Evolutionary conservation across 257 asterid genomes (phyloP).

Genomic region (Fraxinus quadrangulata): DNA sequence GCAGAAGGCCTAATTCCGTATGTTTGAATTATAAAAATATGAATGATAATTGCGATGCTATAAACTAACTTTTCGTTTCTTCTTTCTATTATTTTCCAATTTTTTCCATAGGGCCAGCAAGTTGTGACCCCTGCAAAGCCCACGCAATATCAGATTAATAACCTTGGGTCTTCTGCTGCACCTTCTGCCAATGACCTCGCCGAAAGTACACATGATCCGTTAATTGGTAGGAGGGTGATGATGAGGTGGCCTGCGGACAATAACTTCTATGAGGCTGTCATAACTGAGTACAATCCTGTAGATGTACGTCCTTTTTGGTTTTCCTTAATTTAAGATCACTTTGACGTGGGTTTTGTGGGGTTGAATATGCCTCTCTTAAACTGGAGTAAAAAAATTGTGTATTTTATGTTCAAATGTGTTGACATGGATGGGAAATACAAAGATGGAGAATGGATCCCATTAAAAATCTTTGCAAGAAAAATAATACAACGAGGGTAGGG

Average conservation of each 20-base stretch:
- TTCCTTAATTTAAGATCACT: constrained; percentile 20
- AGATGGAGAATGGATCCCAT: neutral
- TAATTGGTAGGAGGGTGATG: constrained; percentile 94
- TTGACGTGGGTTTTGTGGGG: constrained; percentile 5
- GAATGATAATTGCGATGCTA: constrained; percentile 5
- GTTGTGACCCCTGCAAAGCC: constrained; percentile 45
- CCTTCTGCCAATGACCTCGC: constrained; percentile 44
- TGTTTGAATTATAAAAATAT: constrained; percentile 30
- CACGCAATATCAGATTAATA: constrained; percentile 57
- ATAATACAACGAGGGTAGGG: neutral
- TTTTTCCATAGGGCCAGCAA: constrained; percentile 54
- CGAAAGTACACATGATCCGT: constrained; percentile 58
- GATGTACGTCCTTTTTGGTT: constrained; percentile 55
- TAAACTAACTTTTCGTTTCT: constrained; percentile 14
- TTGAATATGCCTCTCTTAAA: constrained; percentile 7
- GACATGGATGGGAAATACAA: constrained; percentile 11
- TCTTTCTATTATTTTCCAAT: constrained; percentile 10
- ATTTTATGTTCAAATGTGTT: neutral
- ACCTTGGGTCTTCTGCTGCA: constrained; percentile 59
- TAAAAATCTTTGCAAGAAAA: neutral
- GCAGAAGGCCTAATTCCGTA: constrained; percentile 63
- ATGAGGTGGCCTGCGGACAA: constrained; percentile 90
- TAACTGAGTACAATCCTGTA: constrained; percentile 67
- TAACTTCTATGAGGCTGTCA: constrained; percentile 89
- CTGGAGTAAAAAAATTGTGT: constrained; percentile 8